A percentile compares a stretch with the other conserved stretches of the same genome.
Evolutionary conservation across 2,329 filamentous ascomycete genomes (phyloP).

Genomic region (Colletotrichum horii): DNA sequence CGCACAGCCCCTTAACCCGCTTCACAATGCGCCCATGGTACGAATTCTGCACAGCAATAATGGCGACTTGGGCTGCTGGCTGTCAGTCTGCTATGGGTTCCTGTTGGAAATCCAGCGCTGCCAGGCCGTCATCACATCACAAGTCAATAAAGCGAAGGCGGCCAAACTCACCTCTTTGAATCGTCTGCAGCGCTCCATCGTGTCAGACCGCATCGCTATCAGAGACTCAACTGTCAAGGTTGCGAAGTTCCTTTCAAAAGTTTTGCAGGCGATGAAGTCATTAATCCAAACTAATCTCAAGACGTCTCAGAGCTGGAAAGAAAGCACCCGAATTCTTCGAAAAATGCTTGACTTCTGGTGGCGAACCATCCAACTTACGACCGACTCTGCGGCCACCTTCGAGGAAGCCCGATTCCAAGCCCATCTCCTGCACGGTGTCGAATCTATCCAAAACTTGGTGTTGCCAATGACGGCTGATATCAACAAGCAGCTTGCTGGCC

Average conservation of each 20-base stretch:
- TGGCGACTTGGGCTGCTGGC: constrained; percentile 47
- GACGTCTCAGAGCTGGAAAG: constrained; percentile 33
- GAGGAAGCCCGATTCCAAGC: constrained; percentile 70
- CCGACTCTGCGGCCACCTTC: constrained; percentile 44
- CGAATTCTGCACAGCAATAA: constrained; percentile 42
- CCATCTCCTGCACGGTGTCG: constrained; percentile 58
- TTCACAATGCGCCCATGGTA: constrained; percentile 62
- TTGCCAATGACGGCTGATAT: constrained; percentile 26
- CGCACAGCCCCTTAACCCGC: constrained; percentile 60
- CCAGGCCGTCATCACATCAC: constrained; percentile 43
- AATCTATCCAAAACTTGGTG: constrained; percentile 42
- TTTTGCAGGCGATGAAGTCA: constrained; percentile 44
- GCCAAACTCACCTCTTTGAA: constrained; percentile 60
- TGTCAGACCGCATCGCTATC: constrained; percentile 58
- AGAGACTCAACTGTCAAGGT: constrained; percentile 66
- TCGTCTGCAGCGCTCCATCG: constrained; percentile 64
- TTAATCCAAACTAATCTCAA: constrained; percentile 44
- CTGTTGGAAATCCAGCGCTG: constrained; percentile 49
- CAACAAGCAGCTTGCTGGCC: constrained; percentile 42
- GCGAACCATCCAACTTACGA: constrained; percentile 55
- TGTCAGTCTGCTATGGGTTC: constrained; percentile 57
- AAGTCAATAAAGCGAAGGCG: constrained; percentile 46
- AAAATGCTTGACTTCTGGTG: constrained; percentile 59
- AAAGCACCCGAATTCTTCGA: constrained; percentile 38
- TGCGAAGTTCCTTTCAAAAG: constrained; percentile 53